phyloP scores from a whole-genome alignment of 768 basidiomycete genomes.

The Tulasnella sp. region DNA sequence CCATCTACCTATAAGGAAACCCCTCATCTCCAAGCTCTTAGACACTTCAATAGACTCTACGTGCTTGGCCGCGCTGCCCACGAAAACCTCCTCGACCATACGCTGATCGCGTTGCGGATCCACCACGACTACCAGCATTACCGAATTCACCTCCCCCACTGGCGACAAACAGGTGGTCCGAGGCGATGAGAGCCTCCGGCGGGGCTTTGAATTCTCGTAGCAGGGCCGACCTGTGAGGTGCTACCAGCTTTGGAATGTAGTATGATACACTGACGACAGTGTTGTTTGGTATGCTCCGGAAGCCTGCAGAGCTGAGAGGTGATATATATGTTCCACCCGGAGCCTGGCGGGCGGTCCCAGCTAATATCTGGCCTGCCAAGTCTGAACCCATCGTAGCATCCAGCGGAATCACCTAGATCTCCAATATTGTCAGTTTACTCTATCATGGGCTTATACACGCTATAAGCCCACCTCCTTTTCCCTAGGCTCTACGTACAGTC shows the following conservation, averaged over 20 bases:
- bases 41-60: too few relatives aligned
- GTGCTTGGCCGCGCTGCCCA: too few relatives aligned
- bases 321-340: constrained; percentile 85
- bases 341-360: constrained; percentile 78
- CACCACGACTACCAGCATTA: too few relatives aligned
- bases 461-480: constrained; percentile 44
- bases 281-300: constrained; percentile 79
- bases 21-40: too few relatives aligned
- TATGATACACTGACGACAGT: constrained; percentile 77
- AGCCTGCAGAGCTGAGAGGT: constrained; percentile 46
- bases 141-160: constrained; percentile 33
- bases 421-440: neutral
- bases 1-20: too few relatives aligned
- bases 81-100: too few relatives aligned
- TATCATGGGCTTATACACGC: neutral
- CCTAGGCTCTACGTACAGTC: constrained; percentile 83
- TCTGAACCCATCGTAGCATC: constrained; percentile 62
- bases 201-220: constrained; percentile 59
- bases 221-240: constrained; percentile 74
- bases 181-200: constrained; percentile 46
- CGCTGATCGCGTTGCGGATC: too few relatives aligned
- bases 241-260: constrained; percentile 77
- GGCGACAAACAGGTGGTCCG: constrained; percentile 57
- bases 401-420: constrained; percentile 63
- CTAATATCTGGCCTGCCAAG: constrained; percentile 65